phyloP scores from a whole-genome alignment of 345 rosid genomes.

The Bretschneidera sinensis region DNA sequence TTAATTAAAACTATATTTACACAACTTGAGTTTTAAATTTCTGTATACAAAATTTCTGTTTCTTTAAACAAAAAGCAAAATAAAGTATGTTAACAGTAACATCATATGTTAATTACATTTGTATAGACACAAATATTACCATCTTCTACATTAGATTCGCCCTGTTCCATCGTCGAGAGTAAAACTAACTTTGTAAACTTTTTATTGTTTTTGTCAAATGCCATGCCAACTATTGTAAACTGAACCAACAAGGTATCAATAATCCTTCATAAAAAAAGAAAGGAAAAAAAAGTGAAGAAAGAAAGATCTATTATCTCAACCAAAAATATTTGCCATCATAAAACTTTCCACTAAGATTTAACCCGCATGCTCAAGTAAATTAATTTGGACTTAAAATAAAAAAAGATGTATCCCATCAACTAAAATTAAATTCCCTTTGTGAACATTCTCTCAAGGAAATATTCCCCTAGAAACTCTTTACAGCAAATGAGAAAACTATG shows the following conservation, averaged over 20 bases:
- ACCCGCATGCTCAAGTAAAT: no score
- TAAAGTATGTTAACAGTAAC: no score
- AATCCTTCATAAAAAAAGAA: no score
- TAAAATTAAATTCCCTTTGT: no score
- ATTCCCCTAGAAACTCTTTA: no score
- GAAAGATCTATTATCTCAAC: background rate
- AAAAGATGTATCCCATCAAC: no score
- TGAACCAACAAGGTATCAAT: conserved; percentile 12
- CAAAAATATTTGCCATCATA: background rate
- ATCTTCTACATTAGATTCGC: conserved; percentile 69
- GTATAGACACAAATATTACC: conserved; percentile 34
- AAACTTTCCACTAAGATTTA: background rate
- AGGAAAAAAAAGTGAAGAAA: background rate
- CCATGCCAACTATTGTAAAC: conserved; percentile 79
- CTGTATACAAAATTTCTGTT: background rate
- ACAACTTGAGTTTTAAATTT: background rate
- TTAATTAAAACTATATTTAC: background rate
- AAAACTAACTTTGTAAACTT: conserved; percentile 64
- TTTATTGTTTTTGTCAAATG: conserved; percentile 49
- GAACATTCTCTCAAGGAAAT: no score
- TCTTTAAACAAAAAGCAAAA: background rate
- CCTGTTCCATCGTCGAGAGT: conserved; percentile 89
- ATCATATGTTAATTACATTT: background rate
- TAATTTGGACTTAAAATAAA: no score
- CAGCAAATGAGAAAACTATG: no score